A percentile compares a stretch with the other conserved stretches of the same genome.
These are phyloP conservation scores for Sphaerulina vaccinii DNA, from an alignment of 2,329 filamentous ascomycete genomes.

Conservation along the genomic window DNA sequence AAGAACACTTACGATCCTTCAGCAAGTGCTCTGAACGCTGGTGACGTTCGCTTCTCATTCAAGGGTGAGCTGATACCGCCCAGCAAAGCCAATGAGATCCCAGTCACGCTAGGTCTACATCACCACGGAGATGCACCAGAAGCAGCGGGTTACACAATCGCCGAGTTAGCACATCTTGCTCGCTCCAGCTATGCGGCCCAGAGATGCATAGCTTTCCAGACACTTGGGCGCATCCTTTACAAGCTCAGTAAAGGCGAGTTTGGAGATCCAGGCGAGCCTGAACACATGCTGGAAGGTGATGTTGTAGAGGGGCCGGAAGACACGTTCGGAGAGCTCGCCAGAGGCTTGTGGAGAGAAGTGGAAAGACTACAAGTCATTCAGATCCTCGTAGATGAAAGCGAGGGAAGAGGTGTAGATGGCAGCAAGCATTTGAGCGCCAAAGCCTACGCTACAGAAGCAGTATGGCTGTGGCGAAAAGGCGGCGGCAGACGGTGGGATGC, in stretches of 20 bases:
- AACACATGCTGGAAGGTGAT: conserved; percentile 15
- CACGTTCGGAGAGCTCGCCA: conserved; percentile 52
- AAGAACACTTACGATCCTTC: conserved; percentile 76
- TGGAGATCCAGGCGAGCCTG: conserved; percentile 51
- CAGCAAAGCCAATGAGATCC: conserved; percentile 68
- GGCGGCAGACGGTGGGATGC: conserved; percentile 60
- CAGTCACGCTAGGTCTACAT: conserved; percentile 77
- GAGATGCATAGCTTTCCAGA: conserved; percentile 87
- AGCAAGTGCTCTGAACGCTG: conserved; percentile 67
- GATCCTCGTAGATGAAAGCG: conserved; percentile 73
- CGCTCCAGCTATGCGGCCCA: conserved; percentile 82
- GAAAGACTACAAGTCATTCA: conserved; percentile 75
- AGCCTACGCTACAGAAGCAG: conserved; percentile 81
- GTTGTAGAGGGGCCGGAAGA: conserved; percentile 47
- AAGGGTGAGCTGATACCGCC: conserved; percentile 77
- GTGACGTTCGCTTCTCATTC: conserved; percentile 86
- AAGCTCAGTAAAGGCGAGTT: conserved; percentile 74
- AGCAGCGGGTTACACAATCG: conserved; percentile 89
- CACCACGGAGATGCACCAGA: conserved; percentile 92
- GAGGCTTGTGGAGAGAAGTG: conserved; percentile 79
- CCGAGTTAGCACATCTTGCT: conserved; percentile 77
- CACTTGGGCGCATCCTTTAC: conserved; percentile 80
- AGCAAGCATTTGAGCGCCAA: conserved; percentile 71
- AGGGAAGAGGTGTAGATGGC: conserved; percentile 56
- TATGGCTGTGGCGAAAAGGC: conserved; percentile 83